These are phyloP conservation scores for Colletotrichum acutatum DNA, from an alignment of 2,329 filamentous ascomycete species.

Conservation along the genomic window DNA sequence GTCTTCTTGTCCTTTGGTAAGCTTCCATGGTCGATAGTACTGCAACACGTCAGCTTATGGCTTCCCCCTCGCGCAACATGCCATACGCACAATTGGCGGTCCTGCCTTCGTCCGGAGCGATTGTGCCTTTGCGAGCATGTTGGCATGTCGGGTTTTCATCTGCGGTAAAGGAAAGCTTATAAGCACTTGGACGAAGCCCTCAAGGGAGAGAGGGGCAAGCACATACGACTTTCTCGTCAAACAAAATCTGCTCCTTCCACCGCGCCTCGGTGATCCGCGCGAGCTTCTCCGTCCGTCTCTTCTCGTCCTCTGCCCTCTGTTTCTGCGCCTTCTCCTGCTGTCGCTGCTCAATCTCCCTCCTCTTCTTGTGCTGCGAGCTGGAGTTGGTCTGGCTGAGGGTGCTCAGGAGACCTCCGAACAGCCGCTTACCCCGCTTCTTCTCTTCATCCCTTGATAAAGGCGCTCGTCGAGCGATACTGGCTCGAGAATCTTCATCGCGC, in stretches of 20 bases:
- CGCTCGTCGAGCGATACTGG: slow-evolving; percentile 48
- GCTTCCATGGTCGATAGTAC: slow-evolving; percentile 90
- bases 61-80: neutral
- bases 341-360: slow-evolving; percentile 83
- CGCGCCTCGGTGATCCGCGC: slow-evolving; percentile 71
- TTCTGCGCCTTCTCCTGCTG: slow-evolving; percentile 81
- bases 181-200: slow-evolving; percentile 36
- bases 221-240: slow-evolving; percentile 82
- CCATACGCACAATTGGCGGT: slow-evolving; percentile 76
- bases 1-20: slow-evolving; percentile 75
- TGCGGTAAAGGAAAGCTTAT: slow-evolving; percentile 46
- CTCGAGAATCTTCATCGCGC: slow-evolving; percentile 26
- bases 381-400: slow-evolving; percentile 80
- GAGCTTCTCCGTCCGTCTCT: slow-evolving; percentile 72
- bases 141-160: slow-evolving; percentile 81
- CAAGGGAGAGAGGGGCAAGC: neutral
- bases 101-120: slow-evolving; percentile 78
- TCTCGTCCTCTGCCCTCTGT: slow-evolving; percentile 78
- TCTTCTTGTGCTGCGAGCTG: slow-evolving; percentile 72
- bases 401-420: slow-evolving; percentile 86
- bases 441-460: slow-evolving; percentile 67
- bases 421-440: slow-evolving; percentile 82
- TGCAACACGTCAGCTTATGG: slow-evolving; percentile 48
- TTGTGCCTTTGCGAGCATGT: slow-evolving; percentile 76
- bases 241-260: slow-evolving; percentile 76